Evolutionary conservation across 108 stramenopile genomes (phyloP).

Genomic region (Cyclotella sp.): DNA sequence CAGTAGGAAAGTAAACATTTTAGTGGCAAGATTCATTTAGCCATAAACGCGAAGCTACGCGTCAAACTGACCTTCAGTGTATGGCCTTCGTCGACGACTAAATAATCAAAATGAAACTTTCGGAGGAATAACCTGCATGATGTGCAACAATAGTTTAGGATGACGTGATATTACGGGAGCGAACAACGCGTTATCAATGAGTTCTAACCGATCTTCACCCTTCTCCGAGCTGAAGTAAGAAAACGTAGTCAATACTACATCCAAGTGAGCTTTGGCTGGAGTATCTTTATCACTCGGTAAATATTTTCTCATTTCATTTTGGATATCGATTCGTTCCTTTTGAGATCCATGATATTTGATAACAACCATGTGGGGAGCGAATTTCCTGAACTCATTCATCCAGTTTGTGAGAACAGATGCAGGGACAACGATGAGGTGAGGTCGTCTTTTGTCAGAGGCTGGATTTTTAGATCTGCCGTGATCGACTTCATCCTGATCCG

Average conservation of each 20-base stretch:
- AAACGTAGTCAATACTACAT: constrained; percentile 84
- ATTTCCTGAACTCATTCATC: constrained; percentile 93
- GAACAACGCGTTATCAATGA: constrained; percentile 29
- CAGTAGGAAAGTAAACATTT: not conserved
- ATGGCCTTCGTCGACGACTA: constrained; percentile 86
- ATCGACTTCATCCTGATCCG: not conserved
- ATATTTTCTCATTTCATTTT: constrained; percentile 52
- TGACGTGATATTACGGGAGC: not conserved
- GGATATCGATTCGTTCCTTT: constrained; percentile 65
- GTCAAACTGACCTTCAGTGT: constrained; percentile 55
- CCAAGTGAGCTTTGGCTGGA: constrained; percentile 34
- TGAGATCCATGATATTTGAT: constrained; percentile 74
- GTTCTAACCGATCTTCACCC: constrained; percentile 61
- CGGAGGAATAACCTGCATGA: constrained; percentile 60
- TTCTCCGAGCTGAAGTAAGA: constrained; percentile 85
- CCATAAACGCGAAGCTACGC: not conserved
- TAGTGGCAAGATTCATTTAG: not conserved
- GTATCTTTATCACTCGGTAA: constrained; percentile 34
- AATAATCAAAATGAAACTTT: constrained; percentile 80
- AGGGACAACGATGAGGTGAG: constrained; percentile 96
- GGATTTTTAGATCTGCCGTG: not conserved
- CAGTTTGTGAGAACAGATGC: constrained; percentile 95
- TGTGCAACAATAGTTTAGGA: not conserved
- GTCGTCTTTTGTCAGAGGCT: constrained; percentile 23
- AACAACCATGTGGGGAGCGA: constrained; percentile 75